phyloP scores from a whole-genome alignment of 495 filamentous ascomycete genomes.

The Penicillium verhagenii region DNA sequence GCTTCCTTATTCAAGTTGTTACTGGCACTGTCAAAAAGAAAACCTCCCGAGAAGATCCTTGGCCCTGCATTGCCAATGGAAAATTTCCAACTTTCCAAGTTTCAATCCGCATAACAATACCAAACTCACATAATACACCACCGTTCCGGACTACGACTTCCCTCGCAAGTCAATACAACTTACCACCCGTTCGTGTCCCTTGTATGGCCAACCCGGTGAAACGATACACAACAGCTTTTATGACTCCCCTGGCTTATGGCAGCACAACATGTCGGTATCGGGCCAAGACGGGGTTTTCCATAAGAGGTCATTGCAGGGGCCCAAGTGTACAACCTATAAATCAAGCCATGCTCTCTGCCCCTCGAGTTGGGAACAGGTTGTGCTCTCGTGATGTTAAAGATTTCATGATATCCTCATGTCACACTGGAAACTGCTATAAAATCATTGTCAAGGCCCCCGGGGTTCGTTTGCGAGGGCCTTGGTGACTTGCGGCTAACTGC shows the following conservation, averaged over 20 bases:
- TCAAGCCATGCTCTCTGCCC: background rate
- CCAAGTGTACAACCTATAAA: background rate
- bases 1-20: background rate
- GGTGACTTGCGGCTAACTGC: background rate
- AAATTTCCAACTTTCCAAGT: background rate
- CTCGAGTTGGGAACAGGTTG: background rate
- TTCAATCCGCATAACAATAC: background rate
- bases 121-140: background rate
- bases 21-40: too few relatives aligned
- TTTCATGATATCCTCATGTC: background rate
- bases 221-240: constrained; percentile 2
- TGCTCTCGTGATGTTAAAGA: background rate
- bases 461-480: background rate
- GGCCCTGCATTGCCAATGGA: background rate
- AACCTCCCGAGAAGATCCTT: background rate
- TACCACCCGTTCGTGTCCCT: background rate
- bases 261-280: background rate
- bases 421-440: background rate
- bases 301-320: constrained; percentile 2
- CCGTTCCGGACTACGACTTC: background rate
- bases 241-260: background rate
- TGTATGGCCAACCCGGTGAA: background rate
- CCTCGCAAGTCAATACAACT: background rate
- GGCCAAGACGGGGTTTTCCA: background rate
- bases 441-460: background rate